phyloP scores from a whole-genome alignment of 2,329 filamentous ascomycete genomes.

The Fusarium sp. region DNA sequence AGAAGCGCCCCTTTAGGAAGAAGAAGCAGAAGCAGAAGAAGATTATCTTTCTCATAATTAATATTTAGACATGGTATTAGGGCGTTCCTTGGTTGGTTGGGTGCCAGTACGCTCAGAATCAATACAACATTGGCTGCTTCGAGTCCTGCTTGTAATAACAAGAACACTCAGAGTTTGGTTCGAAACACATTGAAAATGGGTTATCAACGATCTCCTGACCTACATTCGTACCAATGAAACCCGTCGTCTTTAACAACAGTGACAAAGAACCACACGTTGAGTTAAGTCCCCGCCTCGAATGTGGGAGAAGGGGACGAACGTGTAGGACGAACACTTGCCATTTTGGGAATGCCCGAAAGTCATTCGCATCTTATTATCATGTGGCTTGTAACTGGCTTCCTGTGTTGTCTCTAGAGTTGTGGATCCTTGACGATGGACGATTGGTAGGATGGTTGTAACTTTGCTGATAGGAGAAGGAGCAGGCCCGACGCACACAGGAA shows the following conservation, averaged over 20 bases:
- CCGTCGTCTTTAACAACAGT: neutral
- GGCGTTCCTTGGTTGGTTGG: neutral
- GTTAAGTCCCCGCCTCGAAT: neutral
- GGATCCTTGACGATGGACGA: neutral
- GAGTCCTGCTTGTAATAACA: neutral
- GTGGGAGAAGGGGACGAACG: neutral
- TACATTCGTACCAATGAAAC: neutral
- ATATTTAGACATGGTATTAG: neutral
- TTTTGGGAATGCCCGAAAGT: no score
- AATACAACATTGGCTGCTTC: neutral
- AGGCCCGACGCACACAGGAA: neutral
- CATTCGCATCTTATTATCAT: neutral
- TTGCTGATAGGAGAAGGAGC: neutral
- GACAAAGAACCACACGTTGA: neutral
- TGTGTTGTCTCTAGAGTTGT: neutral
- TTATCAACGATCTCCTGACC: neutral
- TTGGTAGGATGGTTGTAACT: neutral
- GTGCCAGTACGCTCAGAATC: neutral
- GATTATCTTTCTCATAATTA: neutral
- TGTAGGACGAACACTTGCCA: neutral
- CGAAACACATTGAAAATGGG: neutral
- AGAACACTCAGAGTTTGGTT: neutral
- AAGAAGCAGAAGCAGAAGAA: neutral
- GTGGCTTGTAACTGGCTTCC: neutral
- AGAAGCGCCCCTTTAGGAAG: neutral